phyloP scores from a whole-genome alignment of 495 filamentous ascomycete species.

The Penicillium verhagenii region DNA sequence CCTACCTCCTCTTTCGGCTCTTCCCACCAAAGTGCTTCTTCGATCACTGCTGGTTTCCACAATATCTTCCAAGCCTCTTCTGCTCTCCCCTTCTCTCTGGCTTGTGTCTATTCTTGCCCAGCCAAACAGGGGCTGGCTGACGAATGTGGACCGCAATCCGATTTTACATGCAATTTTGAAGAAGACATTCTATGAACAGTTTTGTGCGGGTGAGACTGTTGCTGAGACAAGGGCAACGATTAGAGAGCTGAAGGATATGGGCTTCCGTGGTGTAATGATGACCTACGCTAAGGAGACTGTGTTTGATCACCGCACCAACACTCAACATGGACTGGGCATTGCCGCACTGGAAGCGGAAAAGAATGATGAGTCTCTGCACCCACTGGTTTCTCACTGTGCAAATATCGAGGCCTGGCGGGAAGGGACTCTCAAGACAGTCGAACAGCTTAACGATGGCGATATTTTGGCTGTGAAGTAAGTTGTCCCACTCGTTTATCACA shows the following conservation, averaged over 20 bases:
- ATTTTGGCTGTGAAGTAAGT: slow-evolving; percentile 77
- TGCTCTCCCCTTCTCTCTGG: slow-evolving; percentile 63
- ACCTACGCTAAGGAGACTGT: slow-evolving; percentile 48
- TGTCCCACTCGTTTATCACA: neutral
- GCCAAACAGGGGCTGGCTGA: slow-evolving; percentile 22
- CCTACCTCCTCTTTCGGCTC: slow-evolving; percentile 56
- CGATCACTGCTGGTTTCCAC: slow-evolving; percentile 72
- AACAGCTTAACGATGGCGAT: slow-evolving; percentile 64
- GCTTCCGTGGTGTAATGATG: slow-evolving; percentile 47
- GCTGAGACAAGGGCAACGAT: slow-evolving; percentile 35
- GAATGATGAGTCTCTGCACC: slow-evolving; percentile 6
- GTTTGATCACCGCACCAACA: slow-evolving; percentile 33
- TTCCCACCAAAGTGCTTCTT: slow-evolving; percentile 68
- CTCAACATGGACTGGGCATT: slow-evolving; percentile 27
- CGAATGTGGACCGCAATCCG: slow-evolving; percentile 44
- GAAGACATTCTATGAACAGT: slow-evolving; percentile 48
- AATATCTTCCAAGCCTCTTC: slow-evolving; percentile 68
- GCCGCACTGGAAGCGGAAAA: slow-evolving; percentile 16
- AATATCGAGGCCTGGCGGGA: slow-evolving; percentile 68
- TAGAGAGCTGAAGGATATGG: slow-evolving; percentile 36
- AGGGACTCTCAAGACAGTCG: slow-evolving; percentile 70
- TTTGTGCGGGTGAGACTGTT: slow-evolving; percentile 45
- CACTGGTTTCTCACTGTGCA: slow-evolving; percentile 25
- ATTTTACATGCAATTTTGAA: slow-evolving; percentile 41
- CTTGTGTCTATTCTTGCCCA: slow-evolving; percentile 58